Base-by-base conservation (phyloP, 768 basidiomycete genomes). In the Steccherinum ochraceum region DNA sequence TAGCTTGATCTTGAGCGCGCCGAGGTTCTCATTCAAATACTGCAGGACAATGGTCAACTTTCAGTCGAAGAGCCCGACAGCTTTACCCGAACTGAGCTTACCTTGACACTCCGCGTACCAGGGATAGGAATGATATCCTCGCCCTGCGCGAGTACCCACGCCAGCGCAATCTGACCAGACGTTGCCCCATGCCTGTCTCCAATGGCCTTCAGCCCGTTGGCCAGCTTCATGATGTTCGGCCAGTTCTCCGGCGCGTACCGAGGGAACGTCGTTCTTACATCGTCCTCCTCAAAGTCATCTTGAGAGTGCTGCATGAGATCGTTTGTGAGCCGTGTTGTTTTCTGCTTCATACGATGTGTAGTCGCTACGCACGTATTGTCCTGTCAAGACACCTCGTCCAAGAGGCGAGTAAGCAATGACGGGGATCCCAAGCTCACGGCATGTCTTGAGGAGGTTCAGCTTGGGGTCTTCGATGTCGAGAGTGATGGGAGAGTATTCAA, bases 221-320 rank as follows among this genome's bases (percentile, higher is more conserved):
- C 53, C 40, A 19, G 54, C 24, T 66, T 66, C 40, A 74, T 62
- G 45, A 75, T 69, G 49, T 64, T 68, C 0, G 69, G 69, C 55
- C 76, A 77, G 58, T 74, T 75, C 50, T 72, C 71, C 35, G 58
- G 53, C 41, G 61, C 62, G 53, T 50, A 61, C 51, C 55, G 42
- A 13, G 64, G 61, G 1, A 67, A 35, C 2, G 13, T 35, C 1
- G 55, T 53, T 13, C 67, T 30, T 49, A 61, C 66, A 51, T 68
- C 67, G 41, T 48, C 60, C 18, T 53, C 60, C 24, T 58, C 56
- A 48, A 68, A 66, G 19, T 65, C 67, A n/a, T 64, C 66, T 4
- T 56, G 55, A 1, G 57, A 59, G 59, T 61, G 64, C 64, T 66
- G 40, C 18, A 39, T n/a, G n/a, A 11, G n/a, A n/a, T n/a, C n/a